These are phyloP conservation scores for Middelhovenomyces tepae DNA, from an alignment of 805 yeast species.

Conservation along the genomic window DNA sequence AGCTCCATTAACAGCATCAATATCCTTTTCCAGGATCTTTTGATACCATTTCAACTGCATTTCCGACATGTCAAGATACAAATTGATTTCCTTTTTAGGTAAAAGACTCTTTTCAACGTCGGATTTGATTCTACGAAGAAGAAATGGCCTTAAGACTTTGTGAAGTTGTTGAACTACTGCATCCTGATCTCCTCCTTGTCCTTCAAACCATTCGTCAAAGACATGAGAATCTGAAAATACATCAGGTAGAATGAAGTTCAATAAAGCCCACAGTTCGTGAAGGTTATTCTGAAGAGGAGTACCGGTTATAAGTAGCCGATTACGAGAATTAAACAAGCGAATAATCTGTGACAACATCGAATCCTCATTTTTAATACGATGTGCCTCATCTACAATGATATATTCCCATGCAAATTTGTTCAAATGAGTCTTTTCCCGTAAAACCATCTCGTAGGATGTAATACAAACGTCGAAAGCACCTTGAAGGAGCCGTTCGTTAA, in stretches of 20 bases:
- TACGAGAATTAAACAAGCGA: slow-evolving; percentile 75
- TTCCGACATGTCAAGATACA: slow-evolving; percentile 89
- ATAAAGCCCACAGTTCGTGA: slow-evolving; percentile 93
- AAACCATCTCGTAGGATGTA: slow-evolving; percentile 89
- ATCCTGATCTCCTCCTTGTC: slow-evolving; percentile 51
- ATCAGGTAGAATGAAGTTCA: slow-evolving; percentile 86
- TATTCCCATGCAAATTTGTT: slow-evolving; percentile 89
- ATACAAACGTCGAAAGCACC: slow-evolving; percentile 85
- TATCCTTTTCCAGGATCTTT: slow-evolving; percentile 79
- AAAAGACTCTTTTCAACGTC: slow-evolving; percentile 87
- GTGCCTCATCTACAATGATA: slow-evolving; percentile 92
- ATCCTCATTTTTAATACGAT: slow-evolving; percentile 91
- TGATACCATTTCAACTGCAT: slow-evolving; percentile 94
- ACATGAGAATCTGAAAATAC: slow-evolving; percentile 86
- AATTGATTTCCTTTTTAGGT: slow-evolving; percentile 84
- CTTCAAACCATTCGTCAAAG: slow-evolving; percentile 88
- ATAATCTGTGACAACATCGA: slow-evolving; percentile 88
- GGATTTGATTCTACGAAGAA: slow-evolving; percentile 79
- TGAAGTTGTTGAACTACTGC: slow-evolving; percentile 81
- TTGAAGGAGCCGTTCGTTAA: slow-evolving; percentile 49
- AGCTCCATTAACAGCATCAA: slow-evolving; percentile 93
- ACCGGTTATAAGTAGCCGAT: slow-evolving; percentile 84
- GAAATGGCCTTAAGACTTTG: slow-evolving; percentile 77
- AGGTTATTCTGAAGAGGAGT: slow-evolving; percentile 92
- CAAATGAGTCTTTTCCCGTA: slow-evolving; percentile 73